Percentiles rank a stretch among this genome's conserved stretches.
Evolutionary conservation across 2,329 filamentous ascomycete species (phyloP).

Genomic region (Fusarium neocosmosporiellum): DNA sequence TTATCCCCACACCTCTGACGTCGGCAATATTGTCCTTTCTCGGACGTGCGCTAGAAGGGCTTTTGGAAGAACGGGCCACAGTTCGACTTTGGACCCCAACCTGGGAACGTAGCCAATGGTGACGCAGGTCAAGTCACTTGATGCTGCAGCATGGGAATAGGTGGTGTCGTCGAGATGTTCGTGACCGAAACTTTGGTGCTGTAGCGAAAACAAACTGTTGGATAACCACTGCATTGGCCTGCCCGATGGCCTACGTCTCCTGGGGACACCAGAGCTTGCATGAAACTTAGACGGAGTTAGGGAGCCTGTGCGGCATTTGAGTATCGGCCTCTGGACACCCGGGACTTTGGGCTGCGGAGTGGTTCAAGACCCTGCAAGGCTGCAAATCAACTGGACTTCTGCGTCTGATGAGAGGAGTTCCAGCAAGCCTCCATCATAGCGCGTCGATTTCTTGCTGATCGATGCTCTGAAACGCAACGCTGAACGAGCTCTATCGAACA

Average conservation of each 20-base stretch:
- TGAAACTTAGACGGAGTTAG: not conserved
- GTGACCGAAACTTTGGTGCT: not conserved
- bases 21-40: slow-evolving; percentile 8
- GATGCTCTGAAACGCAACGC: slow-evolving; percentile 13
- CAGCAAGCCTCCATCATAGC: not conserved
- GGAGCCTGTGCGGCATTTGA: slow-evolving; percentile 5
- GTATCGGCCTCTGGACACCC: not conserved
- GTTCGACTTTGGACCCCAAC: not conserved
- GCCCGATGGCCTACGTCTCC: not conserved
- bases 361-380: not conserved
- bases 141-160: not conserved
- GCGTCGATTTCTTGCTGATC: slow-evolving; percentile 14
- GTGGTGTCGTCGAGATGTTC: slow-evolving; percentile 7
- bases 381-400: not conserved
- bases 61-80: slow-evolving; percentile 9
- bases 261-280: not conserved
- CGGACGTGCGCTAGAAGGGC: slow-evolving; percentile 28
- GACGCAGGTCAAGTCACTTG: not conserved
- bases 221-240: not conserved
- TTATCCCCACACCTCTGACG: slow-evolving; percentile 38
- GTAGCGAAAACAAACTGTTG: not conserved
- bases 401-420: not conserved
- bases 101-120: slow-evolving; percentile 14
- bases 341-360: not conserved
- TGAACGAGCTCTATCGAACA: not conserved